Base-by-base conservation (phyloP, 768 basidiomycete species). In the Phaeotremella skinneri region DNA sequence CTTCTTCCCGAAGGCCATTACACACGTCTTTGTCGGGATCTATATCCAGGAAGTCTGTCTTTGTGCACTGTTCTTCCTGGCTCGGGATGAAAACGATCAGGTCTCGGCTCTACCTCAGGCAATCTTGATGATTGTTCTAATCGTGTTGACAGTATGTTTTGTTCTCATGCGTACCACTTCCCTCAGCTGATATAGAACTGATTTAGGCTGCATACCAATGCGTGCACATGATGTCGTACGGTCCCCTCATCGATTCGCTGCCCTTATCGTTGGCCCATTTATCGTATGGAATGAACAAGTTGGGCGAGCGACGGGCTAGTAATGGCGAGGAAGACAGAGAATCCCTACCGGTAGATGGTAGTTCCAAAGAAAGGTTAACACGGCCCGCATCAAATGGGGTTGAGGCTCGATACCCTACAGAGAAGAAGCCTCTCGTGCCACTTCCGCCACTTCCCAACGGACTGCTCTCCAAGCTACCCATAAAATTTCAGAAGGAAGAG, bases 1-100 rank as follows among this genome's bases (percentile, higher is more conserved):
- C 49, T 98, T 96, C 81, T 98, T 91, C 82, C 93, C 93, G 23
- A 89, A 87, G 77, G 94, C 96, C 3, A 84, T 98, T 26, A 85
- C 89, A 49, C 96, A 98, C 70, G 72, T 94, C 29, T 97, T 98
- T 64, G 90, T 92, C 21, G 96, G 94, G 2, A 68, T 98, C 73
- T 99, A 99, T 73, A 82, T 99, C 45, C 84, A 93, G 74, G 87
- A 96, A 74, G 69, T 97, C 49, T 91, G 89, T 73, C 80, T 96
- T 32, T 82, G 83, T 30, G 89, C 88, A 2, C 79, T 97, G 61
- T 96, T 98, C 83, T 97, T 99, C 86, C 82, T 99, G 6, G 84
- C 87, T 0, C 80, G 79, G 53, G 78, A 91, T 63, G 68, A 78
- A 23, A 79, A 85, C 27, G 59, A 76, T 0, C 80, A 85, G 0